Percentiles rank a stretch among this genome's conserved stretches.
phyloP scores from a whole-genome alignment of 257 asterid species.

The Solanum lignicaule region DNA sequence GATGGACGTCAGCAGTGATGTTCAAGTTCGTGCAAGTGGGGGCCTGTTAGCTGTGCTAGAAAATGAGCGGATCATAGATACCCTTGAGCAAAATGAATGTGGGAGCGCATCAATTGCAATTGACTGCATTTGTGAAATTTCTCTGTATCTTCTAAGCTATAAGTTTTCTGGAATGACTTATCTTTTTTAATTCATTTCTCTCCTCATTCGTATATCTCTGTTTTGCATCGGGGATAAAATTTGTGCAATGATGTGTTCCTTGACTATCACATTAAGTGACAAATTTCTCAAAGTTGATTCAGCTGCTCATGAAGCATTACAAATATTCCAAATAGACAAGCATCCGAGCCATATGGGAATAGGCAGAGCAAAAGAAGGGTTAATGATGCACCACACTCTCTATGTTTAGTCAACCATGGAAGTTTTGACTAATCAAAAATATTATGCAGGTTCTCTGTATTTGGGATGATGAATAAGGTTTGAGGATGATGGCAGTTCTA shows the following conservation, averaged over 20 bases:
- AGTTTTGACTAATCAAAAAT: slow-evolving; percentile 11
- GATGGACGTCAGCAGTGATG: slow-evolving; percentile 89
- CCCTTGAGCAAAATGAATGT: slow-evolving; percentile 61
- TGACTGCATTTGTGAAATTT: slow-evolving; percentile 63
- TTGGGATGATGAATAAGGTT: slow-evolving; percentile 99
- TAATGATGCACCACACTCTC: slow-evolving; percentile 11
- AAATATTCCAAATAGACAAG: slow-evolving; percentile 88
- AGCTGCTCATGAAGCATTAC: slow-evolving; percentile 85
- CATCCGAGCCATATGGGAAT: slow-evolving; percentile 99
- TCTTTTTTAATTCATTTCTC: neutral
- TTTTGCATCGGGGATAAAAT: neutral
- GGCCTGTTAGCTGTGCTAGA: slow-evolving; percentile 97
- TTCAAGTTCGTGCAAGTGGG: slow-evolving; percentile 94
- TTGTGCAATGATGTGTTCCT: slow-evolving; percentile 21
- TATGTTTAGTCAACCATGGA: neutral
- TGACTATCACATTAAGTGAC: slow-evolving; percentile 49
- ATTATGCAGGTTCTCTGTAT: slow-evolving; percentile 81
- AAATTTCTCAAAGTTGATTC: slow-evolving; percentile 93
- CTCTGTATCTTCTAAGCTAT: slow-evolving; percentile 60
- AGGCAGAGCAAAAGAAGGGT: slow-evolving; percentile 99
- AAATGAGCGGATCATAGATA: slow-evolving; percentile 77
- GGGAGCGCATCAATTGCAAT: slow-evolving; percentile 64
- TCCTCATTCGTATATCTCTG: slow-evolving; percentile 1
- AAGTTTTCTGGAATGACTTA: neutral
- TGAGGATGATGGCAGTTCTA: slow-evolving; percentile 7